phyloP scores from a whole-genome alignment of 805 yeast genomes.

The Candida takata region DNA sequence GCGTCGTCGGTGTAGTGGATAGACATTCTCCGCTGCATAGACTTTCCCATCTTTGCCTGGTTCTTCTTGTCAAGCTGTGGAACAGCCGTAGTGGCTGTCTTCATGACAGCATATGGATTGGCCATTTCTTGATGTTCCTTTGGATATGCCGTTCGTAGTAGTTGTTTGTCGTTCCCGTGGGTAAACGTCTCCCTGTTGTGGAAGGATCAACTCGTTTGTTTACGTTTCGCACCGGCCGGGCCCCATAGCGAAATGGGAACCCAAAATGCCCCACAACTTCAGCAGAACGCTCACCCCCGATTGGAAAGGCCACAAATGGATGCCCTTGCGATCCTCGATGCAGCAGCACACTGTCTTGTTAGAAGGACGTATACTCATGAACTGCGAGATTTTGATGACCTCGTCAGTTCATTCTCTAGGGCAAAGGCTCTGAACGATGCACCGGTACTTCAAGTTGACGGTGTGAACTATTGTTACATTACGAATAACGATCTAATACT shows the following conservation, averaged over 20 bases:
- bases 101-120: conserved; percentile 15
- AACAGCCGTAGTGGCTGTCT: conserved; percentile 12
- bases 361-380: conserved; percentile 70
- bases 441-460: conserved; percentile 29
- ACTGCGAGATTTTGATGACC: conserved; percentile 38
- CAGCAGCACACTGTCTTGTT: conserved; percentile 59
- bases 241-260: too few relatives aligned
- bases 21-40: conserved; percentile 40
- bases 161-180: too few relatives aligned
- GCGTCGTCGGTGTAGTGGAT: conserved; percentile 26
- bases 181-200: too few relatives aligned
- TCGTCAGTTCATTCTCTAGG: conserved; percentile 37
- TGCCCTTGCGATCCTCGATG: conserved; percentile 61
- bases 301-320: conserved; percentile 2
- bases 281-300: neutral
- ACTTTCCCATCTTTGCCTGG: conserved; percentile 32
- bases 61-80: conserved; percentile 30
- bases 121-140: conserved; percentile 1
- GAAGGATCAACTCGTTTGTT: too few relatives aligned
- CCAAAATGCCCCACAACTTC: too few relatives aligned
- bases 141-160: neutral
- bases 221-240: too few relatives aligned
- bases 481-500: conserved; percentile 40
- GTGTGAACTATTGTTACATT: conserved; percentile 49
- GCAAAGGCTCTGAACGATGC: conserved; percentile 27